Percentiles rank a stretch among this genome's conserved stretches.
phyloP scores from a whole-genome alignment of 2,329 filamentous ascomycete genomes.

The Talaromyces sp. region DNA sequence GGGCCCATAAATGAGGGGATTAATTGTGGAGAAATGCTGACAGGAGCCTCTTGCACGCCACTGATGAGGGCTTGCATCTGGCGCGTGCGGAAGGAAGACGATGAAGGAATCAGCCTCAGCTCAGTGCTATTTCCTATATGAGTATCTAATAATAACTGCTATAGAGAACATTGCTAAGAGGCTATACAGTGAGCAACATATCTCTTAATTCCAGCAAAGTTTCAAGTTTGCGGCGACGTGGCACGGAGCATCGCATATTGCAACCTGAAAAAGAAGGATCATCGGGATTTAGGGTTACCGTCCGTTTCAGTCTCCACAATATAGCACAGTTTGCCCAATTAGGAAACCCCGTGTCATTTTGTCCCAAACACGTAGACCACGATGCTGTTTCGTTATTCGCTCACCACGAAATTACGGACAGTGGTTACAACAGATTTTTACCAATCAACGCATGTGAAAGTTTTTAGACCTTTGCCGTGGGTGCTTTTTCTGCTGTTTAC shows the following conservation, averaged over 20 bases:
- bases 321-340: not conserved
- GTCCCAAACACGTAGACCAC: not conserved
- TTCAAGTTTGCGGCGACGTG: not conserved
- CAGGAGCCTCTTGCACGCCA: not conserved
- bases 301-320: conserved; percentile 3
- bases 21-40: conserved; percentile 3
- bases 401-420: not conserved
- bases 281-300: not conserved
- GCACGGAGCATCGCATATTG: not conserved
- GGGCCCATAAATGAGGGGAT: conserved; percentile 2
- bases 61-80: not conserved
- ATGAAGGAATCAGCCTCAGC: not conserved
- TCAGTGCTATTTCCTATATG: not conserved
- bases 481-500: not conserved
- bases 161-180: not conserved
- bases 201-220: not conserved
- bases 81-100: not conserved
- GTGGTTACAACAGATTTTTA: not conserved
- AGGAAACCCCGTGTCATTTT: not conserved
- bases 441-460: not conserved
- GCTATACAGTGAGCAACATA: not conserved
- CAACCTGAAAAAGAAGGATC: not conserved
- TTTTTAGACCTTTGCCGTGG: not conserved
- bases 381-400: not conserved
- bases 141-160: not conserved